Evolutionary conservation across 2,329 filamentous ascomycete species (phyloP).

Genomic region (Talaromyces sp.): DNA sequence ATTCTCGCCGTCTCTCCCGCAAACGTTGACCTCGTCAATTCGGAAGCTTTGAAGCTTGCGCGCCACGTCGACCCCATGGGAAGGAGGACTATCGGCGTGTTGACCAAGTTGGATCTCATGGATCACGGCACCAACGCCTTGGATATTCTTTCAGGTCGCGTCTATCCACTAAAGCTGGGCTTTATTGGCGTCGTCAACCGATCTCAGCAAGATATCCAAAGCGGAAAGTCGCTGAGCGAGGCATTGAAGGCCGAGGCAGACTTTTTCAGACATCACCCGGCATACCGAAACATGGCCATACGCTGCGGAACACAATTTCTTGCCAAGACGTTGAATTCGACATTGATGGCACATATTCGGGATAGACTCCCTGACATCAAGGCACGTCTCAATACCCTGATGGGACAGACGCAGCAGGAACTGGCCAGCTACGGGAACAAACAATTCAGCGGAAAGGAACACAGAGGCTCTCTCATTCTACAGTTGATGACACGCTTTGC

Average conservation of each 20-base stretch:
- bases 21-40: constrained; percentile 98
- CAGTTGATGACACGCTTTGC: constrained; percentile 98
- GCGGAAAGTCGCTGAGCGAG: constrained; percentile 89
- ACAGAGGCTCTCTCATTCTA: constrained; percentile 88
- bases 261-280: constrained; percentile 95
- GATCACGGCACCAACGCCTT: constrained; percentile 97
- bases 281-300: constrained; percentile 92
- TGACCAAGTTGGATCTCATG: constrained; percentile 98
- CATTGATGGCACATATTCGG: constrained; percentile 92
- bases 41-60: constrained; percentile 92
- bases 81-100: constrained; percentile 88
- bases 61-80: constrained; percentile 95
- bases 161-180: constrained; percentile 93
- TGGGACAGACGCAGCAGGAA: constrained; percentile 99
- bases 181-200: constrained; percentile 98
- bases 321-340: constrained; percentile 91
- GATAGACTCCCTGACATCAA: constrained; percentile 97
- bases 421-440: constrained; percentile 96
- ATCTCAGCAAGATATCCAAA: constrained; percentile 96
- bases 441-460: constrained; percentile 95
- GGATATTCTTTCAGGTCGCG: constrained; percentile 93
- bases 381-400: constrained; percentile 91
- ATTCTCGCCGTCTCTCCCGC: constrained; percentile 94
- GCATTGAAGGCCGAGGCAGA: constrained; percentile 85
- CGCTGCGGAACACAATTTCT: constrained; percentile 92